These are phyloP conservation scores for Aspergillus cristatus DNA, from an alignment of 495 filamentous ascomycete species.

Conservation along the genomic window DNA sequence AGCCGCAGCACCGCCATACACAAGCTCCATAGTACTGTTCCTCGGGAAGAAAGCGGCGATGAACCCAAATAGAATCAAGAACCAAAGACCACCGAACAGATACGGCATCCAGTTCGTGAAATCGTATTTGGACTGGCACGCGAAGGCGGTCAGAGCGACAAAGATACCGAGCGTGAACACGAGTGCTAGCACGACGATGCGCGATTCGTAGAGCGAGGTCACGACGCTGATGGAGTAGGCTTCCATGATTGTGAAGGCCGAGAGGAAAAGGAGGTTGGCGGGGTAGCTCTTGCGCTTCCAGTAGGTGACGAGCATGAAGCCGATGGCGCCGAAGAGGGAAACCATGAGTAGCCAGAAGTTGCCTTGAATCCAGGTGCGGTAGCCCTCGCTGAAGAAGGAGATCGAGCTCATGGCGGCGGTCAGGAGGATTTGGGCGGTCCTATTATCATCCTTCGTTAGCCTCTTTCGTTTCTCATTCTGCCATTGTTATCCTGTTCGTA, in stretches of 20 bases:
- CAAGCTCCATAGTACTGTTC: constrained; percentile 66
- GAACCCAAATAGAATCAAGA: constrained; percentile 85
- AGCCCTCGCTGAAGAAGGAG: constrained; percentile 70
- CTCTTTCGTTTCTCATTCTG: not conserved
- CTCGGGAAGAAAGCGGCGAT: constrained; percentile 77
- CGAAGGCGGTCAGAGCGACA: constrained; percentile 83
- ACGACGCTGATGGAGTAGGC: constrained; percentile 90
- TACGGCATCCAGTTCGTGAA: constrained; percentile 96
- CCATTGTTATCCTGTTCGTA: too few relatives aligned
- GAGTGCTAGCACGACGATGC: constrained; percentile 82
- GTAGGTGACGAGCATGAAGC: constrained; percentile 78
- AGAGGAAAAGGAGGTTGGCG: constrained; percentile 85
- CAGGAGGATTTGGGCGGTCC: constrained; percentile 76
- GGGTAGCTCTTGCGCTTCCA: constrained; percentile 99
- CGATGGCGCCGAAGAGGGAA: constrained; percentile 71
- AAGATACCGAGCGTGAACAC: constrained; percentile 90
- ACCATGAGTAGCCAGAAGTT: constrained; percentile 79
- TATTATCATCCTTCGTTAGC: constrained; percentile 19
- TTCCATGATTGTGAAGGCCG: constrained; percentile 84
- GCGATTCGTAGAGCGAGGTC: constrained; percentile 73
- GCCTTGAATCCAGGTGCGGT: constrained; percentile 79
- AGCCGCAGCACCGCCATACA: constrained; percentile 71
- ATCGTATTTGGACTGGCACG: constrained; percentile 97
- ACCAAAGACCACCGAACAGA: constrained; percentile 84
- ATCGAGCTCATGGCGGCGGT: constrained; percentile 74